Evolutionary conservation across 2,329 filamentous ascomycete species (phyloP).

Genomic region (Phaeomoniella chlamydospora): DNA sequence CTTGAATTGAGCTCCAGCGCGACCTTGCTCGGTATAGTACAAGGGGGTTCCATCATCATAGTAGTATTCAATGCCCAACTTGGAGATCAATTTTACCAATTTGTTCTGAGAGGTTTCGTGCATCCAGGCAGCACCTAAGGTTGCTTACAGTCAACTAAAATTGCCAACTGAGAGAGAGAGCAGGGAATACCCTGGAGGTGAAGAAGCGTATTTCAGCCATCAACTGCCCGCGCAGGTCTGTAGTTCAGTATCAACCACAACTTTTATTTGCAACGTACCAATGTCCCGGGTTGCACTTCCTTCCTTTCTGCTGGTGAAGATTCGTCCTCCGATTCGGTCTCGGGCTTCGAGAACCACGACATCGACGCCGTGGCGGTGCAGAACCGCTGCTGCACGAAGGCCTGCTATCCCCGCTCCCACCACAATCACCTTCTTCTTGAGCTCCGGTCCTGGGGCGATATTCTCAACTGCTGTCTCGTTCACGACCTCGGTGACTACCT

Average conservation of each 20-base stretch:
- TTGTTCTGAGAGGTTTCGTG: conserved; percentile 31
- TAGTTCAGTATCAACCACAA: conserved; percentile 13
- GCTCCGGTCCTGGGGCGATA: neutral
- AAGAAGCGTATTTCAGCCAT: conserved; percentile 11
- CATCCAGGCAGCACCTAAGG: conserved; percentile 28
- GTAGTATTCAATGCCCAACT: conserved; percentile 27
- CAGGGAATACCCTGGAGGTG: conserved; percentile 10
- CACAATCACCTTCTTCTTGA: conserved; percentile 16
- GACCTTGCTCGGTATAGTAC: conserved; percentile 26
- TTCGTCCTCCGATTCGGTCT: conserved; percentile 20
- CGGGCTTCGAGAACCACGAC: conserved; percentile 20
- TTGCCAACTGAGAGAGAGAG: conserved; percentile 7
- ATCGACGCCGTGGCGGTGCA: conserved; percentile 18
- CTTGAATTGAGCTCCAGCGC: conserved; percentile 29
- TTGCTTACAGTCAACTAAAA: conserved; percentile 7
- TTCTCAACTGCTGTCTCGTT: neutral
- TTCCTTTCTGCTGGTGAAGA: conserved; percentile 20
- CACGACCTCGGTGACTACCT: neutral
- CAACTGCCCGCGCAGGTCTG: conserved; percentile 14
- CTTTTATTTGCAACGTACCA: conserved; percentile 19
- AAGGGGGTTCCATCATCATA: conserved; percentile 28
- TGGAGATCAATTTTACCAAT: conserved; percentile 26
- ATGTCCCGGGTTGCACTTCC: conserved; percentile 21
- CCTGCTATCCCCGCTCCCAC: conserved; percentile 22
- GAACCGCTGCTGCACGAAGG: conserved; percentile 18